These are phyloP conservation scores for Phyllostachys edulis DNA, from an alignment of 176 grass and related monocot genomes.

Conservation along the genomic window DNA sequence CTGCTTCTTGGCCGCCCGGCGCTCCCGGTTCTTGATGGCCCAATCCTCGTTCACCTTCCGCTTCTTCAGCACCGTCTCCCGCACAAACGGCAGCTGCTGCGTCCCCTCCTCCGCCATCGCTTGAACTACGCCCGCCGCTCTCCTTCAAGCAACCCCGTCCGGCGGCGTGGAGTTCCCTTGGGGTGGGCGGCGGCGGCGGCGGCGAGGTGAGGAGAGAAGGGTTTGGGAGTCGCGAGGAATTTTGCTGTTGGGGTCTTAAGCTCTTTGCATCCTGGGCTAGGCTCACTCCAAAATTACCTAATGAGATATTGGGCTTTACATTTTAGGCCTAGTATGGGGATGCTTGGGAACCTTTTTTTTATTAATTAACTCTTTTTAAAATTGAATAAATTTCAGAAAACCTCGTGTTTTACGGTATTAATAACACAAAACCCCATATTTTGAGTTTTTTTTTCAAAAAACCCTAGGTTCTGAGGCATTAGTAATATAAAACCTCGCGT, in stretches of 20 bases:
- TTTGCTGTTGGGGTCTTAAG: background rate
- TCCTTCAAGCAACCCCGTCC: background rate
- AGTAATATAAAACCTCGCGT: too few species aligned
- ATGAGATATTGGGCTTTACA: background rate
- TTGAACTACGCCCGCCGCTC: background rate
- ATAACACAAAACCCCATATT: too few species aligned
- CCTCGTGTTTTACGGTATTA: too few species aligned
- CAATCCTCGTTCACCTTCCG: conserved; percentile 84
- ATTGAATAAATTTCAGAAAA: too few species aligned
- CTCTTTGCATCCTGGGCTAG: background rate
- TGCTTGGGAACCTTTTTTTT: too few species aligned
- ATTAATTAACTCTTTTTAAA: too few species aligned
- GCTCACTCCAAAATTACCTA: background rate
- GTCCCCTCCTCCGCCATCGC: conserved; percentile 56
- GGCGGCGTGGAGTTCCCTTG: background rate
- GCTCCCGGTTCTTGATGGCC: conserved; percentile 68
- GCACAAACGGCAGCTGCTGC: conserved; percentile 51
- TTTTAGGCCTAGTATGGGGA: background rate
- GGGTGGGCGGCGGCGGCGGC: background rate
- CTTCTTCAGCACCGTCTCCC: conserved; percentile 86
- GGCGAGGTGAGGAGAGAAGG: background rate
- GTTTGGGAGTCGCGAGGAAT: background rate
- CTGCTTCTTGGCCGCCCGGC: conserved; percentile 44
- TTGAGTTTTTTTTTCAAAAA: too few species aligned
- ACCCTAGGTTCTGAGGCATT: too few species aligned